Conservation (phyloP, 176 grass and related monocot genomes). For the Oryza meridionalis region DNA sequence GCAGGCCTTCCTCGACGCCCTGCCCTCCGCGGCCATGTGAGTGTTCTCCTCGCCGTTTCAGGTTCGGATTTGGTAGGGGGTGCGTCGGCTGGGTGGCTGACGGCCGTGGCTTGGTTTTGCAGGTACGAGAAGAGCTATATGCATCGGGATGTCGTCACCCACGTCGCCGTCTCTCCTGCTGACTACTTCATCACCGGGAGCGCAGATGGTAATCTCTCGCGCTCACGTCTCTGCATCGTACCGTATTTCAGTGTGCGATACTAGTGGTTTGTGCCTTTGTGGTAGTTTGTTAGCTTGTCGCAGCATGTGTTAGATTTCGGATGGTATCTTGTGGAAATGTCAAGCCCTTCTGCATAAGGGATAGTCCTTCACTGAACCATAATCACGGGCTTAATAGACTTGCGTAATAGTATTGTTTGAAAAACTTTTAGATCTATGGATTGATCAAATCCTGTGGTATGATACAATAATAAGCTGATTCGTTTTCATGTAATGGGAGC, state of each 20-base stretch:
- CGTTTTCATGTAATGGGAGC: neutral
- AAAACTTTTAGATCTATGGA: conserved; percentile 17
- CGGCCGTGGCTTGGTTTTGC: conserved; percentile 5
- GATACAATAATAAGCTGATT: neutral
- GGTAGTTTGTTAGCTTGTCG: neutral
- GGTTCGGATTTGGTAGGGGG: conserved; percentile 19
- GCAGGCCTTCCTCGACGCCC: conserved; percentile 86
- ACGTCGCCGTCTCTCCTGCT: conserved; percentile 71
- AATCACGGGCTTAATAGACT: neutral
- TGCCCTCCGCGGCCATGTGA: conserved; percentile 87
- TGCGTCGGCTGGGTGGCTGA: conserved; percentile 2
- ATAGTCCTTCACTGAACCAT: neutral
- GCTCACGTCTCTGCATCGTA: neutral
- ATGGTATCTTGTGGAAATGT: neutral
- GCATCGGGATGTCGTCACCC: conserved; percentile 95
- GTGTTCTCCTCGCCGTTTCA: conserved; percentile 16
- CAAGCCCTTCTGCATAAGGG: neutral
- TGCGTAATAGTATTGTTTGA: neutral
- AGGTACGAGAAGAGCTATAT: conserved; percentile 99
- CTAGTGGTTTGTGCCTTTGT: neutral
- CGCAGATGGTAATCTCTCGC: conserved; percentile 62
- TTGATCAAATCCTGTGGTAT: neutral
- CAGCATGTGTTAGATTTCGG: neutral
- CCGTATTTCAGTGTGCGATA: neutral
- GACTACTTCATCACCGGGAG: conserved; percentile 99